Evolutionary conservation across 768 basidiomycete species (phyloP).

Genomic region (Lactarius pseudohatsudake): DNA sequence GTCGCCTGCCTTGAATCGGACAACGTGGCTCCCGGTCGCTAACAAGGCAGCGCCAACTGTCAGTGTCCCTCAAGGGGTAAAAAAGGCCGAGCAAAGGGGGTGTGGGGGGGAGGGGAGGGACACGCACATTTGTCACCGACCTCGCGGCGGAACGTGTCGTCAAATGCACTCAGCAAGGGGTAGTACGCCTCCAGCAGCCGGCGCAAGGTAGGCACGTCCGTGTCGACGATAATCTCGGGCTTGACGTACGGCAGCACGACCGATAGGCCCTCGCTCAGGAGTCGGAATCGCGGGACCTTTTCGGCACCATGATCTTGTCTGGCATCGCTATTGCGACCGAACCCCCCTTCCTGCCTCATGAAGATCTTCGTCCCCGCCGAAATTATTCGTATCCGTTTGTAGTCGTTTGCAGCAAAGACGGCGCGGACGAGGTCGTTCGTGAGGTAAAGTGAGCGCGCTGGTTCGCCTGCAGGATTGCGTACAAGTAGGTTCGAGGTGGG

Average conservation of each 20-base stretch:
- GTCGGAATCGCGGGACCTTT: slow-evolving; percentile 55
- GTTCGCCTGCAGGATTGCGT: slow-evolving; percentile 73
- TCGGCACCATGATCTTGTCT: not conserved
- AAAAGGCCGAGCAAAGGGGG: slow-evolving; percentile 19
- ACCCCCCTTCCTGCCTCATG: slow-evolving; percentile 76
- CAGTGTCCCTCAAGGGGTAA: not conserved
- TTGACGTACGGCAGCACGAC: slow-evolving; percentile 82
- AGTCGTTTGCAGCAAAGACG: slow-evolving; percentile 81
- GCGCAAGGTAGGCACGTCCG: slow-evolving; percentile 55
- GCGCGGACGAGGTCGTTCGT: slow-evolving; percentile 81
- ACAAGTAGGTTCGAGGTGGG: slow-evolving; percentile 79
- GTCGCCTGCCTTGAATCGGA: slow-evolving; percentile 60
- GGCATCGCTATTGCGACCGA: slow-evolving; percentile 13
- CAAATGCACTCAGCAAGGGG: slow-evolving; percentile 67
- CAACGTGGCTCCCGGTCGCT: slow-evolving; percentile 73
- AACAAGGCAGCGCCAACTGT: slow-evolving; percentile 11
- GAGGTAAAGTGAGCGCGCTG: slow-evolving; percentile 82
- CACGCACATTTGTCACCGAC: slow-evolving; percentile 57
- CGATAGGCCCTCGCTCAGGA: slow-evolving; percentile 82
- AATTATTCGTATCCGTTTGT: slow-evolving; percentile 79
- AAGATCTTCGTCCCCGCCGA: slow-evolving; percentile 95
- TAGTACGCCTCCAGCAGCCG: slow-evolving; percentile 77
- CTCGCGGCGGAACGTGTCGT: slow-evolving; percentile 53
- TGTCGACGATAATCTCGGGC: slow-evolving; percentile 57
- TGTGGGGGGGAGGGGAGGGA: not conserved